These are phyloP conservation scores for Alternaria viburni DNA, from an alignment of 2,329 filamentous ascomycete genomes.

Conservation along the genomic window DNA sequence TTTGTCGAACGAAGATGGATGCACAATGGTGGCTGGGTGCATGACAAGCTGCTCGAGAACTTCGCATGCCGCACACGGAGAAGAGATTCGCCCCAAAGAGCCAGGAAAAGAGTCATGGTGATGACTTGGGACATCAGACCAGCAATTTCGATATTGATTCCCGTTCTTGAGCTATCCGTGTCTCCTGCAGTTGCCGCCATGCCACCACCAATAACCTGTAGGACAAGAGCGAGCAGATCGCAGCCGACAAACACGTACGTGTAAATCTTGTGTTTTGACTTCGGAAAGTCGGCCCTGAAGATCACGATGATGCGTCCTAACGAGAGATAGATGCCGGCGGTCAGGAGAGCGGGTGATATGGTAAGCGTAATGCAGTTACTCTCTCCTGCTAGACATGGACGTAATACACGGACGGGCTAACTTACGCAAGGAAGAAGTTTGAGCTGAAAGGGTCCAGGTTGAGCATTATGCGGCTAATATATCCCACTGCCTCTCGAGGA, in stretches of 20 bases:
- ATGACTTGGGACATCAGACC: constrained; percentile 63
- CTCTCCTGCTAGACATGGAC: constrained; percentile 2
- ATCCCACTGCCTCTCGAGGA: constrained; percentile 61
- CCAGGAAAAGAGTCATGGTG: constrained; percentile 57
- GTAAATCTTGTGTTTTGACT: constrained; percentile 49
- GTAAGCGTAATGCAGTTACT: constrained; percentile 63
- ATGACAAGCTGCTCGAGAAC: constrained; percentile 18
- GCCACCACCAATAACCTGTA: constrained; percentile 63
- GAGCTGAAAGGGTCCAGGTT: constrained; percentile 59
- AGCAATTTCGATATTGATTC: constrained; percentile 62
- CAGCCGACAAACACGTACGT: constrained; percentile 64
- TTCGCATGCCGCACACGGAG: constrained; percentile 26
- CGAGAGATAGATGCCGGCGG: constrained; percentile 61
- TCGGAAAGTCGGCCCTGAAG: constrained; percentile 50
- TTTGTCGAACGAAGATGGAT: constrained; percentile 18
- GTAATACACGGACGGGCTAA: background rate
- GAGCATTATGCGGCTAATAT: constrained; percentile 60
- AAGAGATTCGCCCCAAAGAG: constrained; percentile 47
- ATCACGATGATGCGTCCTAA: constrained; percentile 61
- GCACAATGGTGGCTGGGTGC: constrained; percentile 31
- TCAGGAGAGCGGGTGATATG: constrained; percentile 61
- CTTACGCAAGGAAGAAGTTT: constrained; percentile 59
- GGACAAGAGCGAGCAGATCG: constrained; percentile 62
- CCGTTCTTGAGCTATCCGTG: constrained; percentile 48
- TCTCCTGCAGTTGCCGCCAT: constrained; percentile 59